Evolutionary conservation across 2,329 filamentous ascomycete genomes (phyloP), one percentile per base, ranked within the genome.

Genomic region (Claviceps quebecensis): DNA sequence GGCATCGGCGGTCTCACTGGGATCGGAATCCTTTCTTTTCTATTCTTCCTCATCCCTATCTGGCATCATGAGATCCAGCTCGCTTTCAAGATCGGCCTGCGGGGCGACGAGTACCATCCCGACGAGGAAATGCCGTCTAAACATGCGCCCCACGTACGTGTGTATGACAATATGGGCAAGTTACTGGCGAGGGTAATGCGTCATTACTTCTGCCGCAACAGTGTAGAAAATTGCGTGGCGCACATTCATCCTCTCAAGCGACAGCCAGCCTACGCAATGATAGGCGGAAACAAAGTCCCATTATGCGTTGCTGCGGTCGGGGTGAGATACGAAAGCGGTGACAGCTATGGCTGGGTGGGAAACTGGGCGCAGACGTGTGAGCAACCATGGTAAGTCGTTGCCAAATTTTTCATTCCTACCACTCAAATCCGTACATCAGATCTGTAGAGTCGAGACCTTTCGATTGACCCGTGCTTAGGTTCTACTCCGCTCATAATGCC

Each of bases 401-500:
- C 9, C 16, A 11, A 3, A 1, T 44, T 39, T 26, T 17, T 11
- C 19, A 19, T 29, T n/a, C 7, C n/a, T 8, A 13, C 9, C 7
- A 23, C 38, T 41, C 2, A n/a, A 11, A 44, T 14, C 16, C 22
- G 7, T 17, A n/a, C 8, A 19, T 11, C 5, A 40, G 19, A 29
- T 19, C 16, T 29, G 29, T 29, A 19, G 14, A 37, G 16, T 9
- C 16, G 23, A 22, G 13, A 11, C 40, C 11, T 9, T 8, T 14
- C 6, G 5, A 29, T 22, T 26, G 26, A 26, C n/a, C 23, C 41
- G 41, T 16, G 22, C 13, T n/a, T 8, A 53, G 51, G 51, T 50
- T 50, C 44, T 53, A 50, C 29, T 53, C 51, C 6, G 51, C 46
- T 26, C 39, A 50, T 43, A 48, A 50, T 19, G 51, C 44, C 5